Evolutionary conservation across 2,329 filamentous ascomycete genomes (phyloP), one percentile per base, ranked within the genome.

Genomic region (Monosporascus sp.): DNA sequence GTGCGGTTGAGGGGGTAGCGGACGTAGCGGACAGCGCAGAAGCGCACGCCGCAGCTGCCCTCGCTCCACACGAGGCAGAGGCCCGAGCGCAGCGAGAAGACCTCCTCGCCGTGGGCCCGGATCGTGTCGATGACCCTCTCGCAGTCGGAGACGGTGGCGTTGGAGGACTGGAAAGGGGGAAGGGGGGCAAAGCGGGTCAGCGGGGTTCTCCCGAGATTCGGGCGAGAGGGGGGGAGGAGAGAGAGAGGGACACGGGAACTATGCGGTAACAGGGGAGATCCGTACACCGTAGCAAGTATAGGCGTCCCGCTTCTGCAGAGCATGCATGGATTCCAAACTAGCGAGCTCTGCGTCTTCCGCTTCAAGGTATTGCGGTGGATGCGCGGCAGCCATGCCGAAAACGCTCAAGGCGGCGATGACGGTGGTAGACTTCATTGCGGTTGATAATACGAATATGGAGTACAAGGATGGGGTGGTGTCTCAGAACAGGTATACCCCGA

Each of bases 271-370:
- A 44, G 19, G 41, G n/a, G 16, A 17, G 19, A 20, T 41, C 3
- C 62, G 49, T 61, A 67, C 64, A 7, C 64, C 62, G 41, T 64
- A 66, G 48, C 64, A 67, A 38, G 60, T 62, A 49, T 56, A 67
- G 20, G 62, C 64, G 48, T 67, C 64, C 54, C 64, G 60, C 43
- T 65, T 67, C 49, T 53, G 47, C 7, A 66, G 52, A 19, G n/a
- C 14, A 43, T 27, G 37, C n/a, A 43, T 8, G 7, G 53, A 14
- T 24, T 26, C 19, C 20, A 40, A 22, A 45, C 52, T 19, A 45
- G 27, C 14, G 11, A 46, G 43, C 7, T n/a, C 22, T 5, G 3
- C 14, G 14, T 7, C n/a, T 46, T 27, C 43, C 22, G 6, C 43
- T n/a, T 8, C 26, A 17, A 26, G 11, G 31, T 14, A 2, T 24